These are phyloP conservation scores for Friedmanniomyces endolithicus DNA, from an alignment of 495 filamentous ascomycete species.

Conservation along the genomic window DNA sequence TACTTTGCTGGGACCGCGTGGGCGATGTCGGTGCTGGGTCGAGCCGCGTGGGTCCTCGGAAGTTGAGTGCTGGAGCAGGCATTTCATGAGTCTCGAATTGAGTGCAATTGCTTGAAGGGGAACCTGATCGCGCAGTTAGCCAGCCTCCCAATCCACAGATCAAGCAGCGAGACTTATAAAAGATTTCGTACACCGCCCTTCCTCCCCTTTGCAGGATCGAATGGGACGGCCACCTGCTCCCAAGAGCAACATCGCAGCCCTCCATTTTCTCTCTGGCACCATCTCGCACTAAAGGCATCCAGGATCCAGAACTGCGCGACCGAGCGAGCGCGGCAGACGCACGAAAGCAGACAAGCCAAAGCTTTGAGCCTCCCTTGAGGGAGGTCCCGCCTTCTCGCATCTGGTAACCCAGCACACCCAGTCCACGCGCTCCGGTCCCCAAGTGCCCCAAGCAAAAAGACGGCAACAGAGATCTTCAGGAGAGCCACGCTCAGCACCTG, in stretches of 20 bases:
- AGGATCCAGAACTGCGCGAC: not conserved
- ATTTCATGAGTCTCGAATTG: not conserved
- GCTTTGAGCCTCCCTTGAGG: slow-evolving; percentile 93
- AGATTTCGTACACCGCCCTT: not conserved
- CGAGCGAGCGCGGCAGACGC: not conserved
- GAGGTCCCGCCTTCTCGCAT: slow-evolving; percentile 55
- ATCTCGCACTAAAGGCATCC: not conserved
- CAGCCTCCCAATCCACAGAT: not conserved
- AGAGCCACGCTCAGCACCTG: not conserved
- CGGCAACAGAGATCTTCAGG: slow-evolving; percentile 1
- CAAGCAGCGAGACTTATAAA: slow-evolving; percentile 18
- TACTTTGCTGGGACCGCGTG: not conserved
- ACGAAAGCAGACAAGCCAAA: slow-evolving; percentile 65
- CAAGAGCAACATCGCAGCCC: slow-evolving; percentile 1
- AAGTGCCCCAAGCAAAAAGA: not conserved
- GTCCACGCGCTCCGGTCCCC: not conserved
- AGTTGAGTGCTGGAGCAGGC: not conserved
- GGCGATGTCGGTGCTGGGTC: slow-evolving; percentile 2
- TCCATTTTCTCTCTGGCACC: not conserved
- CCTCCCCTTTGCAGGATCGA: slow-evolving; percentile 15
- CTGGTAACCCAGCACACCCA: slow-evolving; percentile 10
- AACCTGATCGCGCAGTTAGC: slow-evolving; percentile 8
- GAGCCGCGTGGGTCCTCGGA: slow-evolving; percentile 8
- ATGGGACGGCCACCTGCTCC: not conserved
- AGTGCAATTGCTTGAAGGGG: not conserved